These are phyloP conservation scores for Taiozyma sp. DNA, from an alignment of 1,139 yeast genomes.

Conservation along the genomic window DNA sequence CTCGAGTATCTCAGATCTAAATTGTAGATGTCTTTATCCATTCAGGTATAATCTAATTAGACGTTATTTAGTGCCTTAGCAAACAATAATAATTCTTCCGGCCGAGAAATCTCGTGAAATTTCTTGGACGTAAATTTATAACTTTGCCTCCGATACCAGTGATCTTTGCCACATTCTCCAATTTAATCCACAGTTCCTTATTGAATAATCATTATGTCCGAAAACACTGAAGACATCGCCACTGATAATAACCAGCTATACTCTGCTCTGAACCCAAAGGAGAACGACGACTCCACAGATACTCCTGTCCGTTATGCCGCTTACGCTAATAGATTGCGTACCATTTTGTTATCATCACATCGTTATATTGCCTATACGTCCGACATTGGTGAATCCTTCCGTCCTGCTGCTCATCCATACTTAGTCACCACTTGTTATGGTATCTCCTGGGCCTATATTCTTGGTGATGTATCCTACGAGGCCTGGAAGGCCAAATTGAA, in stretches of 20 bases:
- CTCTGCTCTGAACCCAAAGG: neutral
- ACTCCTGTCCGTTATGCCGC: constrained; percentile 72
- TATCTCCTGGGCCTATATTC: constrained; percentile 69
- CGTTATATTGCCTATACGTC: constrained; percentile 85
- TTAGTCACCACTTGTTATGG: constrained; percentile 66
- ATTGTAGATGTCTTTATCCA: neutral
- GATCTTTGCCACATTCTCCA: neutral
- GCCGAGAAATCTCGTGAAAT: too few relatives aligned
- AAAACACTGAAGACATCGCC: constrained; percentile 6
- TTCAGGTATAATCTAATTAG: too few relatives aligned
- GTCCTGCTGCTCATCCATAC: constrained; percentile 75
- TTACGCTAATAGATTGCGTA: constrained; percentile 69
- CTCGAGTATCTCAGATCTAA: too few relatives aligned
- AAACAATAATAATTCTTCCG: too few relatives aligned
- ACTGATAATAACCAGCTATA: constrained; percentile 2
- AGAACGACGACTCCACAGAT: constrained; percentile 35
- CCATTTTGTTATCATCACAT: constrained; percentile 71
- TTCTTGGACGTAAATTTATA: too few relatives aligned
- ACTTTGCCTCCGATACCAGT: too few relatives aligned
- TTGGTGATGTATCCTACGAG: constrained; percentile 76
- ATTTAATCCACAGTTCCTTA: neutral
- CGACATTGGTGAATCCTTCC: constrained; percentile 85
- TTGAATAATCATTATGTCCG: constrained; percentile 5
- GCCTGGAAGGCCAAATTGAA: constrained; percentile 72
- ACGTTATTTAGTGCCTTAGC: too few relatives aligned